These are phyloP conservation scores for Daldinia caldariorum DNA, from an alignment of 495 filamentous ascomycete species.

Conservation along the genomic window DNA sequence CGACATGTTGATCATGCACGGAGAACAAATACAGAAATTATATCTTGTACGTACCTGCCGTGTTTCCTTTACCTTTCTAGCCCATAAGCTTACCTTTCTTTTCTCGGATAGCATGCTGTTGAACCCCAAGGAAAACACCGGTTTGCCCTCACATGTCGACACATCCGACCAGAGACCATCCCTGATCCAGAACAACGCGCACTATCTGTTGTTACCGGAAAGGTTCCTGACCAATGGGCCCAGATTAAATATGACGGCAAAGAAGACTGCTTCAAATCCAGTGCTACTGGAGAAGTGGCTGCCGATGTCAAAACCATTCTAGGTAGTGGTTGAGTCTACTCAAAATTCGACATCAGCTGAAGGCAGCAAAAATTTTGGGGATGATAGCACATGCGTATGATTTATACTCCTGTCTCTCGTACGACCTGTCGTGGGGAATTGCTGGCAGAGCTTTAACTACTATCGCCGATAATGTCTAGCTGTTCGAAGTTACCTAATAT, in stretches of 20 bases:
- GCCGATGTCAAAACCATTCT: background rate
- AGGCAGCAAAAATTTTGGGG: background rate
- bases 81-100: constrained; percentile 17
- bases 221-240: constrained; percentile 47
- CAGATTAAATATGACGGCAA: constrained; percentile 31
- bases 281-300: background rate
- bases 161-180: constrained; percentile 60
- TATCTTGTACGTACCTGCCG: constrained; percentile 69
- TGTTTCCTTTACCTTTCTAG: constrained; percentile 29
- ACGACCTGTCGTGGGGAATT: background rate
- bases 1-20: constrained; percentile 86
- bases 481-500: background rate
- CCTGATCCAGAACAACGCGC: constrained; percentile 40
- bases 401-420: background rate
- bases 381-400: background rate
- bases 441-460: background rate
- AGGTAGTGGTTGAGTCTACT: background rate
- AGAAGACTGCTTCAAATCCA: constrained; percentile 9
- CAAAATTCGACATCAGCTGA: background rate
- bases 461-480: background rate
- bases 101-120: constrained; percentile 66
- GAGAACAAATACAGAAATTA: constrained; percentile 71
- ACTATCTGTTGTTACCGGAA: constrained; percentile 46
- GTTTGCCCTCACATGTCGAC: constrained; percentile 71
- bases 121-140: constrained; percentile 65